phyloP scores from a whole-genome alignment of 805 yeast genomes.

The Starmerella cellae region DNA sequence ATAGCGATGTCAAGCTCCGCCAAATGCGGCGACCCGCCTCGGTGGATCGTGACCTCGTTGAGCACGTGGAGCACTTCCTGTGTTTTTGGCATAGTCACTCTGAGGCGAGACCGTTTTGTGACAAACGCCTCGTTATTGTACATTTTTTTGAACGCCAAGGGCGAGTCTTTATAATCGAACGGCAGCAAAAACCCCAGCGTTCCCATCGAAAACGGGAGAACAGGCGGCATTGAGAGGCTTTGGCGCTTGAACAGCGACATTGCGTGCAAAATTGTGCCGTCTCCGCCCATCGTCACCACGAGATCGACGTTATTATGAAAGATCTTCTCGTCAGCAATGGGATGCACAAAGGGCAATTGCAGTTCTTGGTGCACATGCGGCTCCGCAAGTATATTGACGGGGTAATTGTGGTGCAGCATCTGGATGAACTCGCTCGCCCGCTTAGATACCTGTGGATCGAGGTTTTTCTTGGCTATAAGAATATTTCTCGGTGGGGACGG shows the following conservation, averaged over 20 bases:
- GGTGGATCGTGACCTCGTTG: conserved; percentile 80
- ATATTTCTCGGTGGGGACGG: conserved; percentile 59
- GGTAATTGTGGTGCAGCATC: conserved; percentile 45
- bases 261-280: conserved; percentile 80
- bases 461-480: conserved; percentile 72
- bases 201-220: conserved; percentile 76
- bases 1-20: conserved; percentile 73
- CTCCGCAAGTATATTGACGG: conserved; percentile 63
- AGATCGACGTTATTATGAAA: conserved; percentile 52
- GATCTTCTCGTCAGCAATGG: conserved; percentile 42
- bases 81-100: conserved; percentile 9
- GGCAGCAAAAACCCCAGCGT: conserved; percentile 84
- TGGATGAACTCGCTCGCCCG: conserved; percentile 55
- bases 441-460: conserved; percentile 47
- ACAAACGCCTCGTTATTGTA: conserved; percentile 58
- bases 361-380: conserved; percentile 65
- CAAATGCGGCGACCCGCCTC: conserved; percentile 80
- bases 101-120: conserved; percentile 57
- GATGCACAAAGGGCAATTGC: conserved; percentile 14
- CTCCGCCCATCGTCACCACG: conserved; percentile 87
- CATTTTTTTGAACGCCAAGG: conserved; percentile 49
- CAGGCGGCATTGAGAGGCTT: conserved; percentile 62
- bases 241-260: conserved; percentile 59
- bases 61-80: conserved; percentile 49
- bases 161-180: conserved; percentile 56